Conservation (phyloP, 805 yeast genomes). For the Wickerhamomyces chaumierensis region DNA sequence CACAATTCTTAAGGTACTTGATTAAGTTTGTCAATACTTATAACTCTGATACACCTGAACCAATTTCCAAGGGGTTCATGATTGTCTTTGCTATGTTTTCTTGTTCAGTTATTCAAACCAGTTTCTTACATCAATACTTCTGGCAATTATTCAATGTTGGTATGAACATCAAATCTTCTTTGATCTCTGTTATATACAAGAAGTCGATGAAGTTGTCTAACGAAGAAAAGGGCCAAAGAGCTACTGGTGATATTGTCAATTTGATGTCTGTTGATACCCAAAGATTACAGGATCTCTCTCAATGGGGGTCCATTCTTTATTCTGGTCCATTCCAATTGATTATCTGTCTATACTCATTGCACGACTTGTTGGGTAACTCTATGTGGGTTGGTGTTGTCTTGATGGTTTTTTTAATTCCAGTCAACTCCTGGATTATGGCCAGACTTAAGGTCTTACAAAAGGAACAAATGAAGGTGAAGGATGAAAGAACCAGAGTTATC, state of each 20-base stretch:
- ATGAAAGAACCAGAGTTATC: slow-evolving; percentile 81
- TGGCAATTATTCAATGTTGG: slow-evolving; percentile 66
- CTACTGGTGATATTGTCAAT: slow-evolving; percentile 90
- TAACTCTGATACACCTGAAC: slow-evolving; percentile 28
- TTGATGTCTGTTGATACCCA: slow-evolving; percentile 91
- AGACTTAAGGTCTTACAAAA: slow-evolving; percentile 66
- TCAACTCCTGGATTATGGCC: slow-evolving; percentile 61
- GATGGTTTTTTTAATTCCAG: slow-evolving; percentile 67
- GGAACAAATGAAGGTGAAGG: slow-evolving; percentile 81
- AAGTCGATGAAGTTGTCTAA: slow-evolving; percentile 60
- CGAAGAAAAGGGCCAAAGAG: slow-evolving; percentile 57
- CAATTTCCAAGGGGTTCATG: slow-evolving; percentile 65
- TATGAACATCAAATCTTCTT: slow-evolving; percentile 60
- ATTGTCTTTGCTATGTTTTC: slow-evolving; percentile 67
- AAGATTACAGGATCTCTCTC: slow-evolving; percentile 73
- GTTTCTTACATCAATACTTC: slow-evolving; percentile 68
- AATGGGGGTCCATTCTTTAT: slow-evolving; percentile 73
- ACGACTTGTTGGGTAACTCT: slow-evolving; percentile 68
- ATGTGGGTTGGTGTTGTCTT: slow-evolving; percentile 94
- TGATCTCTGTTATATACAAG: slow-evolving; percentile 56
- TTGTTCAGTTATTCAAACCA: slow-evolving; percentile 68
- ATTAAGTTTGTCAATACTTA: slow-evolving; percentile 47
- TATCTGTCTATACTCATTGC: slow-evolving; percentile 63
- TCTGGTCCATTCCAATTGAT: slow-evolving; percentile 86
- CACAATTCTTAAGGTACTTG: slow-evolving; percentile 61